Percentiles rank a stretch among this genome's conserved stretches.
Conservation (phyloP, 208 protist species). For the Strigomonas culicis region DNA sequence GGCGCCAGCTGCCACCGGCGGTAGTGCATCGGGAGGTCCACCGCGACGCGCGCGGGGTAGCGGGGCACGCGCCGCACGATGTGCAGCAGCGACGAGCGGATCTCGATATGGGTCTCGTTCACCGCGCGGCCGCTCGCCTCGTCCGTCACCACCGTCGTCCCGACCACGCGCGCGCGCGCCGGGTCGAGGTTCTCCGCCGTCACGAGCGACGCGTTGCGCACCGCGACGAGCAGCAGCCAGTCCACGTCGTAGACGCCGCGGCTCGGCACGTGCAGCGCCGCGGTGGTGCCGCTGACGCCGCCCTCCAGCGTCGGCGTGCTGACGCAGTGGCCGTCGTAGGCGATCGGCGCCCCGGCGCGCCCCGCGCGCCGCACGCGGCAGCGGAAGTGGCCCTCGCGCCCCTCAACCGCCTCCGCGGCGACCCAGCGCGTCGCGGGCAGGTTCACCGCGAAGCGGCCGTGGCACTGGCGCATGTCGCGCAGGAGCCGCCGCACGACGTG, state of each 20-base stretch:
- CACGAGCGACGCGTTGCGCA: conserved; percentile 24
- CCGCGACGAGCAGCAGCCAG: conserved; percentile 45
- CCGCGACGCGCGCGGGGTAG: conserved; percentile 30
- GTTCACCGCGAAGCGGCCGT: conserved; percentile 29
- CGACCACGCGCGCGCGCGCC: conserved; percentile 25
- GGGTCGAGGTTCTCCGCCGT: conserved; percentile 44
- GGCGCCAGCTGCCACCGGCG: conserved; percentile 39
- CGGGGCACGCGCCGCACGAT: conserved; percentile 60
- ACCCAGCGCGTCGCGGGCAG: conserved; percentile 37
- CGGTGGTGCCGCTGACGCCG: conserved; percentile 34
- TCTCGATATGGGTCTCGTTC: conserved; percentile 22
- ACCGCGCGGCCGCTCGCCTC: background rate
- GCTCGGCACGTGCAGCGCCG: conserved; percentile 25
- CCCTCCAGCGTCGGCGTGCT: conserved; percentile 1
- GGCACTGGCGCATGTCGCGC: conserved; percentile 33
- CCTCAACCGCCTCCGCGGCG: conserved; percentile 20
- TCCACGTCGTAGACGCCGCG: conserved; percentile 58
- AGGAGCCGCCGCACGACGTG: conserved; percentile 40
- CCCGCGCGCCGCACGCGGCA: conserved; percentile 15
- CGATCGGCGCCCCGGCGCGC: background rate
- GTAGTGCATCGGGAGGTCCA: conserved; percentile 76
- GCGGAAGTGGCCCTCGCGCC: conserved; percentile 31
- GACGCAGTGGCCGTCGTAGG: conserved; percentile 19
- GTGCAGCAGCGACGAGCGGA: conserved; percentile 45
- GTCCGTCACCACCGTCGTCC: background rate